phyloP scores from a whole-genome alignment of 441 rosid genomes.

The Erodium texanum region DNA sequence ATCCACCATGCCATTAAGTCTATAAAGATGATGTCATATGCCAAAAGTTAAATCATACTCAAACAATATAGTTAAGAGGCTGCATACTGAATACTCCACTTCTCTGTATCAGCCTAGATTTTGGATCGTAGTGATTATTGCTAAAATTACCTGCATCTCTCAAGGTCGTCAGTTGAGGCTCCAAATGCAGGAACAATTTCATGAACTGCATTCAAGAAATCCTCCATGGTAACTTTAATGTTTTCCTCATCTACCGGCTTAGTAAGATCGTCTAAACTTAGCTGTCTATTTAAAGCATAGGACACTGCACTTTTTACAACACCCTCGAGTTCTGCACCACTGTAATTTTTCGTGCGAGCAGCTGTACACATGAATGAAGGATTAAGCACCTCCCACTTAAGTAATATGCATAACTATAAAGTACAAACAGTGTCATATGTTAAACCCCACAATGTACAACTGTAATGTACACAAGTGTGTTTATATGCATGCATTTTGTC shows the following conservation, averaged over 20 bases:
- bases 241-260: constrained; percentile 94
- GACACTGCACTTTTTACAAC: constrained; percentile 99
- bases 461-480: background rate
- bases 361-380: constrained; percentile 39
- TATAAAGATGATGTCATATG: constrained; percentile 20
- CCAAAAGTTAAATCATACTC: constrained; percentile 20
- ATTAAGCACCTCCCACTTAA: background rate
- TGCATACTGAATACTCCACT: background rate
- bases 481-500: too few relatives aligned
- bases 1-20: constrained; percentile 84
- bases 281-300: constrained; percentile 85
- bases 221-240: constrained; percentile 88
- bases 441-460: background rate
- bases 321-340: constrained; percentile 99
- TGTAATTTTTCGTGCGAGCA: constrained; percentile 94
- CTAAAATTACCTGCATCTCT: constrained; percentile 69
- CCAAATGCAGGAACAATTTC: constrained; percentile 94
- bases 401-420: background rate
- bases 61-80: background rate
- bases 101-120: background rate
- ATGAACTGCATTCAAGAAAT: constrained; percentile 68
- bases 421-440: background rate
- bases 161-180: constrained; percentile 94
- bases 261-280: constrained; percentile 92
- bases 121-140: constrained; percentile 6